Conservation (phyloP, 306 rosid species). For the Pterocarpus santalinus region DNA sequence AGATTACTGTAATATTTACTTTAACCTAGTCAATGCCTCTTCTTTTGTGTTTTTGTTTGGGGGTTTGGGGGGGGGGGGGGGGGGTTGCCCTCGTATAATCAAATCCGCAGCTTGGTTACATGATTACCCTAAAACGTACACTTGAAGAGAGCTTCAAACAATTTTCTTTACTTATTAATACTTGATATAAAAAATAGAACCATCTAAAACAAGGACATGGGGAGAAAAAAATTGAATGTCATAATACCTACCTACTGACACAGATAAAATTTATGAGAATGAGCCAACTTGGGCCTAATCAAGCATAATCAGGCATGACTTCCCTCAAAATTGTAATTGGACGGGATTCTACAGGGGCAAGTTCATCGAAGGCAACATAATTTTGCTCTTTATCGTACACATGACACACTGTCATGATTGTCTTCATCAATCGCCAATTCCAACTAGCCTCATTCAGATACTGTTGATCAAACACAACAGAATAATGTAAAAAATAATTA, state of each 20-base stretch:
- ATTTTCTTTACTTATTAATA: slow-evolving; percentile 44
- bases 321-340: slow-evolving; percentile 78
- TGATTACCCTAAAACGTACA: slow-evolving; percentile 34
- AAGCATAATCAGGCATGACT: slow-evolving; percentile 89
- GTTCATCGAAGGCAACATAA: slow-evolving; percentile 72
- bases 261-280: slow-evolving; percentile 43
- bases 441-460: slow-evolving; percentile 87
- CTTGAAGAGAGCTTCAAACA: slow-evolving; percentile 51
- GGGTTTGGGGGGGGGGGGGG: slow-evolving; percentile 10
- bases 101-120: slow-evolving; percentile 46
- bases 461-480: slow-evolving; percentile 55
- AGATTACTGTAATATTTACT: slow-evolving; percentile 48
- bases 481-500: slow-evolving; percentile 35
- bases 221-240: slow-evolving; percentile 46
- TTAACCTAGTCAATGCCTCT: slow-evolving; percentile 49
- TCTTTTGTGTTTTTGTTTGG: too few relatives aligned
- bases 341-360: slow-evolving; percentile 78
- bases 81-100: slow-evolving; percentile 41
- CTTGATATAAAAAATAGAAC: slow-evolving; percentile 43
- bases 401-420: slow-evolving; percentile 92
- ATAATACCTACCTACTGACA: slow-evolving; percentile 49
- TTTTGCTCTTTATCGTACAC: slow-evolving; percentile 78
- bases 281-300: slow-evolving; percentile 54
- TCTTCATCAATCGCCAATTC: slow-evolving; percentile 96
- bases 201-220: slow-evolving; percentile 13